Conservation (phyloP, 805 yeast species). For the Metschnikowia gelsemii region DNA sequence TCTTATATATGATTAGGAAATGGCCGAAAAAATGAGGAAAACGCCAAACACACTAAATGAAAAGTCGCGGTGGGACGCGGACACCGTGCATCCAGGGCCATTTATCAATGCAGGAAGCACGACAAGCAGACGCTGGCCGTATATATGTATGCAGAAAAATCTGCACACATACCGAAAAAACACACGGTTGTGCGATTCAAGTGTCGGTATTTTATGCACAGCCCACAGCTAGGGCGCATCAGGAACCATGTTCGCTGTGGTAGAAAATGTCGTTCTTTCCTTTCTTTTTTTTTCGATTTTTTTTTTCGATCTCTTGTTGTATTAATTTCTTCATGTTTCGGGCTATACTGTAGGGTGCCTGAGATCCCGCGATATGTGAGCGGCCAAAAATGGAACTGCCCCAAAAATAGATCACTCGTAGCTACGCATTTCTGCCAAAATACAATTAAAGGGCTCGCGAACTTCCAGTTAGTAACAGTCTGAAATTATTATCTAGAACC, state of each 20-base stretch:
- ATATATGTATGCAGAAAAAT: too few relatives aligned
- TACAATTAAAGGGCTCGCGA: too few relatives aligned
- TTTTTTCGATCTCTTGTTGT: background rate
- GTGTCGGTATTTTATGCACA: too few relatives aligned
- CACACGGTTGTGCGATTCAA: too few relatives aligned
- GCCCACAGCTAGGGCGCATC: background rate
- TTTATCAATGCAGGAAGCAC: constrained; percentile 1
- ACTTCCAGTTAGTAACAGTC: too few relatives aligned
- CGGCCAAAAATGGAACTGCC: too few relatives aligned
- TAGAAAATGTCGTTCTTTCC: constrained; percentile 2
- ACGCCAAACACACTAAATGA: constrained; percentile 12
- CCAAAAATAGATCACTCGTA: too few relatives aligned
- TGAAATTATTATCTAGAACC: too few relatives aligned
- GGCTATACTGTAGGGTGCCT: background rate
- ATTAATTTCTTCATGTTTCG: background rate
- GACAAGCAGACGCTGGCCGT: too few relatives aligned
- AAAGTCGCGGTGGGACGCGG: constrained; percentile 14
- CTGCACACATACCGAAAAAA: too few relatives aligned
- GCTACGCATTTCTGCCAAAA: too few relatives aligned
- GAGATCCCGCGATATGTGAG: background rate
- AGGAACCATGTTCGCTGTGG: background rate
- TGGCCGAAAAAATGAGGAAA: constrained; percentile 9
- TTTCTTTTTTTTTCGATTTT: background rate
- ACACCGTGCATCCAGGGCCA: constrained; percentile 6
- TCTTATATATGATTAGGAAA: constrained; percentile 12